Percentiles rank a stretch among this genome's conserved stretches.
Conservation (phyloP, 495 filamentous ascomycete species). For the Lophium mytilinum region DNA sequence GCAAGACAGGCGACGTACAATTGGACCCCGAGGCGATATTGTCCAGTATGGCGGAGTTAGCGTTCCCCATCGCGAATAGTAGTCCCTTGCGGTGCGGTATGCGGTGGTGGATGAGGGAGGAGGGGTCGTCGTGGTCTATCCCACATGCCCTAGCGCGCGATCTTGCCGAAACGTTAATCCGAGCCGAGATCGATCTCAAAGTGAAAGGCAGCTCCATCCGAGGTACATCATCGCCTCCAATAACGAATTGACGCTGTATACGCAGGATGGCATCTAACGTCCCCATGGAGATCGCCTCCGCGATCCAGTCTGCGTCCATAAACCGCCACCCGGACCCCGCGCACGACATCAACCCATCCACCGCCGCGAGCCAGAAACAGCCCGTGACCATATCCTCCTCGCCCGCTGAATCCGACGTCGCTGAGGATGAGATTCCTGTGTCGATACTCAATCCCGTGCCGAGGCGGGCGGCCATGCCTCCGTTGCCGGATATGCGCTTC, state of each 20-base stretch:
- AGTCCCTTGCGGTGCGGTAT: background rate
- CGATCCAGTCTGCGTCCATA: conserved; percentile 72
- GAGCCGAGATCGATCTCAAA: background rate
- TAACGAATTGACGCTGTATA: background rate
- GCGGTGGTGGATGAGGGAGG: too few relatives aligned
- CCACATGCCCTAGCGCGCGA: background rate
- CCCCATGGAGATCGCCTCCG: conserved; percentile 58
- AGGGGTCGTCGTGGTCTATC: conserved; percentile 8
- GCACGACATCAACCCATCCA: conserved; percentile 77
- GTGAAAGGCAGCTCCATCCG: too few relatives aligned
- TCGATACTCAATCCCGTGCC: conserved; percentile 38
- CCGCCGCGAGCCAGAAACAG: conserved; percentile 43
- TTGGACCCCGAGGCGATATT: conserved; percentile 94
- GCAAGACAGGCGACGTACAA: conserved; percentile 51
- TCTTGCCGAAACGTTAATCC: background rate
- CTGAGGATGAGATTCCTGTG: conserved; percentile 36
- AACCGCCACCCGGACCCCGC: conserved; percentile 55
- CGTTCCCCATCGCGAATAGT: conserved; percentile 59
- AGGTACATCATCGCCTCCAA: background rate
- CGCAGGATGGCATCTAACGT: conserved; percentile 25
- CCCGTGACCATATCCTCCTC: conserved; percentile 23
- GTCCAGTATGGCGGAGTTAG: conserved; percentile 76
- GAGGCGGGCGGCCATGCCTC: conserved; percentile 56
- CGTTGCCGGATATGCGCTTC: conserved; percentile 87
- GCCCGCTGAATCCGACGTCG: conserved; percentile 18